Evolutionary conservation across 1,139 yeast genomes (phyloP).

Genomic region (Debaryomyces sp.): DNA sequence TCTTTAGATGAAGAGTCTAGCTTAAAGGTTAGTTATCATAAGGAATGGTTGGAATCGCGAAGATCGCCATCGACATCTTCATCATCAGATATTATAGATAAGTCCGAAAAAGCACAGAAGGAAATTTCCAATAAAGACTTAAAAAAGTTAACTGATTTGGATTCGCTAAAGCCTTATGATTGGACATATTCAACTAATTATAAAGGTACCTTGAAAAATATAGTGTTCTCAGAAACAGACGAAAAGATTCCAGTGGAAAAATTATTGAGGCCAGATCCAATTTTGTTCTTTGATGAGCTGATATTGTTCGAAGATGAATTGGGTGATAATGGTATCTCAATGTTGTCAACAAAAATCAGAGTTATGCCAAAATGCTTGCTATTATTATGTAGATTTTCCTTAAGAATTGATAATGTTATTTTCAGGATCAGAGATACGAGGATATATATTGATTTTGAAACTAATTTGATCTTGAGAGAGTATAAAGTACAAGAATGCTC

Average conservation of each 20-base stretch:
- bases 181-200: slow-evolving; percentile 94
- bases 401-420: slow-evolving; percentile 87
- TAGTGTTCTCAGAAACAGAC: slow-evolving; percentile 24
- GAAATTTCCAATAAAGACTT: slow-evolving; percentile 34
- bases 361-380: slow-evolving; percentile 86
- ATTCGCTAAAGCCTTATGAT: slow-evolving; percentile 73
- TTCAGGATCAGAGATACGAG: slow-evolving; percentile 86
- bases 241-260: slow-evolving; percentile 66
- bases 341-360: slow-evolving; percentile 75
- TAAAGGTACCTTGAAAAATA: slow-evolving; percentile 53
- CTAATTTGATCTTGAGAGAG: slow-evolving; percentile 69
- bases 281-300: slow-evolving; percentile 85
- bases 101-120: slow-evolving; percentile 31
- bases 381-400: slow-evolving; percentile 72
- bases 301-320: slow-evolving; percentile 90
- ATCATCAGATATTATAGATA: slow-evolving; percentile 21
- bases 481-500: slow-evolving; percentile 72
- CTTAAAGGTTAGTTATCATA: slow-evolving; percentile 77
- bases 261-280: slow-evolving; percentile 78
- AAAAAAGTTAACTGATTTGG: slow-evolving; percentile 43
- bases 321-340: slow-evolving; percentile 92
- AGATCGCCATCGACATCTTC: slow-evolving; percentile 28
- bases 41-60: slow-evolving; percentile 80
- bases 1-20: slow-evolving; percentile 50
- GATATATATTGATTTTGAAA: slow-evolving; percentile 74